Percentiles rank a stretch among this genome's conserved stretches.
These are phyloP conservation scores for Suillus cothurnatus DNA, from an alignment of 768 basidiomycete species.

Conservation along the genomic window DNA sequence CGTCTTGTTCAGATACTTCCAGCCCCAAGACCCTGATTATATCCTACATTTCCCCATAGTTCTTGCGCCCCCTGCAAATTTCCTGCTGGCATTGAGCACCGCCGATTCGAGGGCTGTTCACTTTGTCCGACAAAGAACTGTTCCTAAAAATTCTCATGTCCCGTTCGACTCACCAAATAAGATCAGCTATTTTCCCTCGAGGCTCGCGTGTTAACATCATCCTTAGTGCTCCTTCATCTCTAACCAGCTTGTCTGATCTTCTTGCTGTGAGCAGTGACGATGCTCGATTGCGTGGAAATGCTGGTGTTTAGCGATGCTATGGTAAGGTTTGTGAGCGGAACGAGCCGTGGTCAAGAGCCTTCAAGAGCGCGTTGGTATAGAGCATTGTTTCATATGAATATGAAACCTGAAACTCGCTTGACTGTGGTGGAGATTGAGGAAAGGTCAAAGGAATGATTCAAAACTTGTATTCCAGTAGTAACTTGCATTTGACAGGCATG, in stretches of 20 bases:
- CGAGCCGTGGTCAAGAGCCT: conserved; percentile 52
- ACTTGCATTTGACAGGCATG: not conserved
- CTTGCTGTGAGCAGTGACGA: conserved; percentile 24
- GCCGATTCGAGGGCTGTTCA: conserved; percentile 40
- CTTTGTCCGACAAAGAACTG: conserved; percentile 32
- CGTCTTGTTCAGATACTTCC: not conserved
- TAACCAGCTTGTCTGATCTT: conserved; percentile 5
- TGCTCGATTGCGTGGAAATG: conserved; percentile 40
- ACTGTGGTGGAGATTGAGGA: not conserved
- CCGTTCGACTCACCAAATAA: conserved; percentile 6
- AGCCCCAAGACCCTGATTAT: conserved; percentile 33
- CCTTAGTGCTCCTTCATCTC: not conserved
- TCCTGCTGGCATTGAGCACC: conserved; percentile 44
- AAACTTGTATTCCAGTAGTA: not conserved
- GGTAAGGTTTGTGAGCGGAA: conserved; percentile 52
- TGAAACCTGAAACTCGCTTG: not conserved
- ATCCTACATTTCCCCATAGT: conserved; percentile 44
- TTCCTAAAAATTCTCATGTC: conserved; percentile 11
- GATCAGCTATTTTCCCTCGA: conserved; percentile 21
- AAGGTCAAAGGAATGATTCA: not conserved
- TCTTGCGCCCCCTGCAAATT: conserved; percentile 43
- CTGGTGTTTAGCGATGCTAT: conserved; percentile 37
- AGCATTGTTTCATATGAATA: conserved; percentile 5
- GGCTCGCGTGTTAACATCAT: conserved; percentile 21
- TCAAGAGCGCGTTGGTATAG: conserved; percentile 42